Base-by-base conservation (phyloP, 495 filamentous ascomycete genomes). In the Hamigera avellanea region DNA sequence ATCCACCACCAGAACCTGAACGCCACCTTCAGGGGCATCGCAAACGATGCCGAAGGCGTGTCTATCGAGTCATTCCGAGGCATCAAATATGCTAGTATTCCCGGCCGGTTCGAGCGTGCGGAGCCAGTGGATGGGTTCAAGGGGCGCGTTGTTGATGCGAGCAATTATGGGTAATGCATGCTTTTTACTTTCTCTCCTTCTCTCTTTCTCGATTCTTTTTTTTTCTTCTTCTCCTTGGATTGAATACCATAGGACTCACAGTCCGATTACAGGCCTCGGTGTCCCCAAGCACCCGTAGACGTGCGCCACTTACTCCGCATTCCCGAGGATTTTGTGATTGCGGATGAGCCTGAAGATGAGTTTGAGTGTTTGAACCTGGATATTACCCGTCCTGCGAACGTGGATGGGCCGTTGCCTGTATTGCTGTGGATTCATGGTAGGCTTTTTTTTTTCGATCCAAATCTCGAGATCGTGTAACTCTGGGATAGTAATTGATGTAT, bases 321-420 rank as follows among this genome's bases (percentile, higher is more conserved):
- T 17, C 59, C 56, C 0, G 54, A 60, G 34, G 54, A 62, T 27
- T 51, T 58, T 27, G 31, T 32, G 1, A 54, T 62, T 33, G 42
- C 39, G 6, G 36, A 46, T 0, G 60, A 64, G 36, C 27, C 30
- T 10, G 60, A 61, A 42, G 55, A 63, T 43, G 64, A 68, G 40
- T 64, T 66, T 14, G 56, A 63, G 31, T 68, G 61, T 31, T 42
- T 68, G 43, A 62, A 60, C 39, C 32, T 68, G n/a, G 61, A 63
- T 16, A 57, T 68, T 15, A 61, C 57, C 12, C 39, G 47, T 28
- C 62, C 61, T 10, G 53, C 59, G 2, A 36, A 45, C 1, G 18
- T 3, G 2, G 28, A 37, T 12, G 27, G 35, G 0, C 37, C 47
- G 16, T 35, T 65, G 3, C 64, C 64, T 2, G 62, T 66, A 17